Conservation (phyloP, 2,329 filamentous ascomycete species). For the Alternaria sp. region DNA sequence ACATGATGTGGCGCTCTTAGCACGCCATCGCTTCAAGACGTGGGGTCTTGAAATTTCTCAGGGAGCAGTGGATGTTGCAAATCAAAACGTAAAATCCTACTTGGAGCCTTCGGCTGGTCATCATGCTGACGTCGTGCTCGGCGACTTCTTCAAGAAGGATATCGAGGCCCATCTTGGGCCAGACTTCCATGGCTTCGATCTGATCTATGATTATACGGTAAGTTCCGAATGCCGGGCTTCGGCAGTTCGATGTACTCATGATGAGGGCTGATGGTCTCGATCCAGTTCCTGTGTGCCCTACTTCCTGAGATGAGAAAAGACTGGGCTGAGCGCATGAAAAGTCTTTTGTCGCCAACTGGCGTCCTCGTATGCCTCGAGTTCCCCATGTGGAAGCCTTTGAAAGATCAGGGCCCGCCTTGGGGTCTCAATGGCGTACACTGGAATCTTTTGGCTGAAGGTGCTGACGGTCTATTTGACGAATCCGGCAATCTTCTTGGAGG, state of each 20-base stretch:
- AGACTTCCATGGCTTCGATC: slow-evolving; percentile 57
- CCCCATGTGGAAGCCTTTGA: slow-evolving; percentile 72
- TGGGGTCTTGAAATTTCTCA: slow-evolving; percentile 73
- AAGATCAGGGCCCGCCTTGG: slow-evolving; percentile 74
- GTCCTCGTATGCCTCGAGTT: slow-evolving; percentile 74
- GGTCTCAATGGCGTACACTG: slow-evolving; percentile 60
- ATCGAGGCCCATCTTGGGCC: slow-evolving; percentile 56
- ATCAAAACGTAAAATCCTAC: slow-evolving; percentile 21
- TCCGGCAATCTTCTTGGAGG: slow-evolving; percentile 13
- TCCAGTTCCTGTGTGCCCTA: slow-evolving; percentile 66
- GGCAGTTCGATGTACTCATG: background rate
- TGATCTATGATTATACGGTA: slow-evolving; percentile 68
- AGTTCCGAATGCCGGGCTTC: slow-evolving; percentile 23
- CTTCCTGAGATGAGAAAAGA: slow-evolving; percentile 60
- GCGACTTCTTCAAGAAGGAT: slow-evolving; percentile 70
- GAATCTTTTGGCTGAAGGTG: slow-evolving; percentile 22
- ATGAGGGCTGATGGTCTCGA: background rate
- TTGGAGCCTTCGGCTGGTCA: slow-evolving; percentile 10
- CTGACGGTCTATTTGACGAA: slow-evolving; percentile 19
- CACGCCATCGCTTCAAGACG: slow-evolving; percentile 75
- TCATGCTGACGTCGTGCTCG: slow-evolving; percentile 62
- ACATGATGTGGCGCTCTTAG: slow-evolving; percentile 78
- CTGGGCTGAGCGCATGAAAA: slow-evolving; percentile 64
- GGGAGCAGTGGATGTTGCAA: slow-evolving; percentile 46
- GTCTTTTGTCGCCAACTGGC: slow-evolving; percentile 60